A percentile compares a stretch with the other conserved stretches of the same genome.
Conservation (phyloP, 2,329 filamentous ascomycete genomes). For the Mollisiaceae sp. region DNA sequence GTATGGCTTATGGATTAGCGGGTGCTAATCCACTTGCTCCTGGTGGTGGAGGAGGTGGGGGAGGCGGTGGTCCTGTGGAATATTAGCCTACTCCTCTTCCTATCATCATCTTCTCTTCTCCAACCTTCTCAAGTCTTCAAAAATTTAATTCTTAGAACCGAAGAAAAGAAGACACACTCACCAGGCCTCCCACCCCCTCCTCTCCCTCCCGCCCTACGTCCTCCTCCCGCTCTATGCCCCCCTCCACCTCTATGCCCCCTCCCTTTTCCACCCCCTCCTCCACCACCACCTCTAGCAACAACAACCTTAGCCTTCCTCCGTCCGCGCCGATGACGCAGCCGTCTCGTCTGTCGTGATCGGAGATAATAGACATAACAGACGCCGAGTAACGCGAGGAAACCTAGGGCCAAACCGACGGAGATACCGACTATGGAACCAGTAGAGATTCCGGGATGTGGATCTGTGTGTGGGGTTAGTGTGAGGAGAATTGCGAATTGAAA, state of each 20-base stretch:
- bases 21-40: not conserved
- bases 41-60: not conserved
- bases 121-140: too few species aligned
- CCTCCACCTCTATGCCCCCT: not conserved
- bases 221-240: not conserved
- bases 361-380: conserved; percentile 33
- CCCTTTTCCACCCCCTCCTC: conserved; percentile 11
- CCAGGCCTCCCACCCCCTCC: not conserved
- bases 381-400: conserved; percentile 22
- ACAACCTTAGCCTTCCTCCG: not conserved
- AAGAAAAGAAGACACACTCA: too few species aligned
- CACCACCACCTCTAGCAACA: conserved; percentile 13
- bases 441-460: conserved; percentile 19
- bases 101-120: too few species aligned
- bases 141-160: too few species aligned
- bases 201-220: conserved; percentile 11
- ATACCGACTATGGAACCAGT: conserved; percentile 30
- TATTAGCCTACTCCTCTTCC: not conserved
- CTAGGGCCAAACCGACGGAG: conserved; percentile 25
- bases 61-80: not conserved
- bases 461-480: not conserved
- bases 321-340: conserved; percentile 2
- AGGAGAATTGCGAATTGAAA: too few species aligned
- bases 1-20: not conserved
- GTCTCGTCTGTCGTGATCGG: conserved; percentile 13